These are phyloP conservation scores for Chytriomyces hyalinus DNA, from an alignment of 192 early-diverging fungal species.

Conservation along the genomic window DNA sequence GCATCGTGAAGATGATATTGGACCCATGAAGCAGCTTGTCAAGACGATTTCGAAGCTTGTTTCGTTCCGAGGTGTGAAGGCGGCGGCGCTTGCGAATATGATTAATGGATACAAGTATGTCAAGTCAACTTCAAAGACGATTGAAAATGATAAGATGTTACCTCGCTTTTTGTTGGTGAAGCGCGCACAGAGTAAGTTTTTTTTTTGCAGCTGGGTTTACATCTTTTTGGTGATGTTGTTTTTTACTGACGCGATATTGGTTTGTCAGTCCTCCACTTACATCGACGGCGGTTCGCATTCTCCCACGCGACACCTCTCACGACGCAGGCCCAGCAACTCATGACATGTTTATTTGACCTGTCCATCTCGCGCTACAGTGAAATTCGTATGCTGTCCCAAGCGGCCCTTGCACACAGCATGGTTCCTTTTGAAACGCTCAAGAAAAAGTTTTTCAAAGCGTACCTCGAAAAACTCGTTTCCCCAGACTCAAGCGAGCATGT, in stretches of 20 bases:
- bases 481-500: constrained; percentile 53
- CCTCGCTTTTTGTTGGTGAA: constrained; percentile 42
- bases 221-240: neutral
- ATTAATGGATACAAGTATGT: constrained; percentile 25
- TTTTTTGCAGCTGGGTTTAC: neutral
- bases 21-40: constrained; percentile 73
- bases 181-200: constrained; percentile 28
- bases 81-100: neutral
- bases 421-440: constrained; percentile 56
- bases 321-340: constrained; percentile 14
- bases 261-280: constrained; percentile 21
- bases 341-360: constrained; percentile 47
- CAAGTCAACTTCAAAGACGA: neutral
- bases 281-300: constrained; percentile 15
- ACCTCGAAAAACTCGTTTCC: constrained; percentile 38
- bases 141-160: constrained; percentile 23
- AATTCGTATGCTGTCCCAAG: constrained; percentile 44
- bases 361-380: constrained; percentile 51
- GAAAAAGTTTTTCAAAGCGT: constrained; percentile 21
- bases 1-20: constrained; percentile 75
- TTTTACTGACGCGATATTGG: neutral
- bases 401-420: constrained; percentile 16
- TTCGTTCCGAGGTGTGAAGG: constrained; percentile 21
- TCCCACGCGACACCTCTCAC: neutral
- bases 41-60: constrained; percentile 40